Evolutionary conservation across 2,329 filamentous ascomycete species (phyloP).

Genomic region (Arthrocladium fulminans): DNA sequence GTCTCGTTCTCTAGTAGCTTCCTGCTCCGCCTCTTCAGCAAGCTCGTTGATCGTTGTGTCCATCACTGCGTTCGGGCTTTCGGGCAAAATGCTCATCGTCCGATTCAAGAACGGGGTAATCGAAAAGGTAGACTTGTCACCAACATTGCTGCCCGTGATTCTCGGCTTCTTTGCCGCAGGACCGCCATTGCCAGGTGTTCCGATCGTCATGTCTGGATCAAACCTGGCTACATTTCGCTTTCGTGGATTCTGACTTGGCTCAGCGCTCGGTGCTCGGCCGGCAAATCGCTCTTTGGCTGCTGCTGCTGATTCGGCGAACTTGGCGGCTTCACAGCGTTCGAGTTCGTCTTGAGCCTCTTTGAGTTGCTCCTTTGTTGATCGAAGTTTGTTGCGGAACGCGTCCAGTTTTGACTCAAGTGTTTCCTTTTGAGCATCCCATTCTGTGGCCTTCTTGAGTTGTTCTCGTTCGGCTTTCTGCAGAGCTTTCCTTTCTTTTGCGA

Average conservation of each 20-base stretch:
- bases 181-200: conserved; percentile 42
- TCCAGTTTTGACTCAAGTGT: conserved; percentile 63
- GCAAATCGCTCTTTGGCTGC: conserved; percentile 18
- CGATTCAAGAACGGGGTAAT: conserved; percentile 89
- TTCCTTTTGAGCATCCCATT: conserved; percentile 54
- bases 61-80: conserved; percentile 26
- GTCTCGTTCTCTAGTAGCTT: background rate
- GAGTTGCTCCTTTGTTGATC: conserved; percentile 61
- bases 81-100: conserved; percentile 50
- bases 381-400: conserved; percentile 60
- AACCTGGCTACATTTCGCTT: conserved; percentile 38
- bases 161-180: conserved; percentile 48
- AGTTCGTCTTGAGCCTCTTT: conserved; percentile 53
- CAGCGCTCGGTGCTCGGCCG: conserved; percentile 11
- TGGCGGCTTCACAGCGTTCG: conserved; percentile 33
- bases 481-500: conserved; percentile 44
- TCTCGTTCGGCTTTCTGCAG: conserved; percentile 41
- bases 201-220: conserved; percentile 39
- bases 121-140: conserved; percentile 86
- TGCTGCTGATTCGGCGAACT: conserved; percentile 25
- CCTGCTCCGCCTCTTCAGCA: conserved; percentile 3
- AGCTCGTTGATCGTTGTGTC: conserved; percentile 14
- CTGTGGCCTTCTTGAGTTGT: conserved; percentile 47
- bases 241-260: conserved; percentile 24
- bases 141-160: conserved; percentile 48